phyloP scores from a whole-genome alignment of 257 asterid genomes.

The Gardenia jasminoides region DNA sequence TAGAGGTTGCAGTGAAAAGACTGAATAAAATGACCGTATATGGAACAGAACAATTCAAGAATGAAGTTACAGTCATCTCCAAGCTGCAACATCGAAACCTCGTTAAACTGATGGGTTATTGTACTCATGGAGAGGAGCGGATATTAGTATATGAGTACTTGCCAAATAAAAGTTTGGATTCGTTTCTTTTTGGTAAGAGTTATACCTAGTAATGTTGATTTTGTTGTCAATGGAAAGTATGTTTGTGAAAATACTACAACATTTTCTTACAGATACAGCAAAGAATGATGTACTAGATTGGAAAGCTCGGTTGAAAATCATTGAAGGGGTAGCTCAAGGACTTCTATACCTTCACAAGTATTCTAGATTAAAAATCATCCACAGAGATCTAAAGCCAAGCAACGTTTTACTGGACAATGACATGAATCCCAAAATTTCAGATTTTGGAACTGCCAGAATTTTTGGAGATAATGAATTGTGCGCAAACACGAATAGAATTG shows the following conservation, averaged over 20 bases:
- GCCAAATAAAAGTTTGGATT: neutral
- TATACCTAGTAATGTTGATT: too few species aligned
- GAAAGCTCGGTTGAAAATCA: neutral
- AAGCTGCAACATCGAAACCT: constrained; percentile 5
- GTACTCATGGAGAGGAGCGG: neutral
- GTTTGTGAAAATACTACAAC: neutral
- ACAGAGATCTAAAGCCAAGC: neutral
- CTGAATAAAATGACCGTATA: neutral
- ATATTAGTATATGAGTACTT: neutral
- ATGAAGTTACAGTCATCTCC: neutral
- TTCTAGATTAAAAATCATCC: neutral
- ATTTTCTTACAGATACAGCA: neutral
- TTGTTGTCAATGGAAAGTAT: neutral
- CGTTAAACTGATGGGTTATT: neutral
- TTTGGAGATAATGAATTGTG: neutral
- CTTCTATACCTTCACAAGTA: constrained; percentile 1
- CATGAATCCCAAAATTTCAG: constrained; percentile 10
- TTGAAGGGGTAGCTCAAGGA: constrained; percentile 9
- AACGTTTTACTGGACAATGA: neutral
- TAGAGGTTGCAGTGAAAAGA: constrained; percentile 7
- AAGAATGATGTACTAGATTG: neutral
- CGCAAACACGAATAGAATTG: neutral
- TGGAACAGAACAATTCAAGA: constrained; percentile 3
- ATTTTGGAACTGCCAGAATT: constrained; percentile 10
- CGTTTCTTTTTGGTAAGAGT: constrained; percentile 1